A percentile compares a stretch with the other conserved stretches of the same genome.
Conservation (phyloP, 306 rosid genomes). For the Morella rubra region DNA sequence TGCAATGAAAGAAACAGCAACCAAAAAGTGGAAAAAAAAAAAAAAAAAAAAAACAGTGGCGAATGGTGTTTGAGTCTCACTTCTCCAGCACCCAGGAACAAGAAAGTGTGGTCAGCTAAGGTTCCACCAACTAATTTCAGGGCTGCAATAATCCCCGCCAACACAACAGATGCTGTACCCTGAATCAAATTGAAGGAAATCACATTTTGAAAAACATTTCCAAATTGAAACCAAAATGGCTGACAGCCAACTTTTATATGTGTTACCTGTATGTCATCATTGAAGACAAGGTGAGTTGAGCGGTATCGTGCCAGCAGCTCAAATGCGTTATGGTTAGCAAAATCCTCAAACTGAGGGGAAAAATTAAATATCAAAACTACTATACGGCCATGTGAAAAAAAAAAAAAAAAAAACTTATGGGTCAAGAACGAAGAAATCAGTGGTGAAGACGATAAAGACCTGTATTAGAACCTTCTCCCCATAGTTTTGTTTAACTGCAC, state of each 20-base stretch:
- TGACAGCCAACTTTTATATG: not conserved
- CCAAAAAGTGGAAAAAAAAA: not conserved
- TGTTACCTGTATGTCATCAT: conserved; percentile 90
- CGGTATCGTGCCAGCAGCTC: conserved; percentile 77
- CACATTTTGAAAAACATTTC: conserved; percentile 17
- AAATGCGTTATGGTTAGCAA: conserved; percentile 93
- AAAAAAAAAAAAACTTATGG: not conserved
- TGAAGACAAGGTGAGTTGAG: conserved; percentile 87
- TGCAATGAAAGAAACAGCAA: not conserved
- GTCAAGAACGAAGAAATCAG: not conserved
- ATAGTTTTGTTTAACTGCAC: conserved; percentile 84
- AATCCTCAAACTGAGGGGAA: conserved; percentile 80
- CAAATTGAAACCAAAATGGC: conserved; percentile 24
- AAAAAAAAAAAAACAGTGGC: not conserved
- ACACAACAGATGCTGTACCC: conserved; percentile 98
- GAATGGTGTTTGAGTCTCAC: conserved; percentile 36
- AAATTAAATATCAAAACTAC: conserved; percentile 19
- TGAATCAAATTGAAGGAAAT: conserved; percentile 38
- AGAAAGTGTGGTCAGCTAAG: conserved; percentile 89
- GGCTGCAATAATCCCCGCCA: conserved; percentile 86
- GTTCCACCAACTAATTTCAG: conserved; percentile 78
- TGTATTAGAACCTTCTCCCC: conserved; percentile 91
- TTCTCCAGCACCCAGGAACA: conserved; percentile 99
- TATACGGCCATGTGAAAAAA: conserved; percentile 14
- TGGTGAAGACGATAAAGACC: conserved; percentile 49